A percentile compares a stretch with the other conserved stretches of the same genome.
These are phyloP conservation scores for Aspergillus japonicus DNA, from an alignment of 2,329 filamentous ascomycete species.

Conservation along the genomic window DNA sequence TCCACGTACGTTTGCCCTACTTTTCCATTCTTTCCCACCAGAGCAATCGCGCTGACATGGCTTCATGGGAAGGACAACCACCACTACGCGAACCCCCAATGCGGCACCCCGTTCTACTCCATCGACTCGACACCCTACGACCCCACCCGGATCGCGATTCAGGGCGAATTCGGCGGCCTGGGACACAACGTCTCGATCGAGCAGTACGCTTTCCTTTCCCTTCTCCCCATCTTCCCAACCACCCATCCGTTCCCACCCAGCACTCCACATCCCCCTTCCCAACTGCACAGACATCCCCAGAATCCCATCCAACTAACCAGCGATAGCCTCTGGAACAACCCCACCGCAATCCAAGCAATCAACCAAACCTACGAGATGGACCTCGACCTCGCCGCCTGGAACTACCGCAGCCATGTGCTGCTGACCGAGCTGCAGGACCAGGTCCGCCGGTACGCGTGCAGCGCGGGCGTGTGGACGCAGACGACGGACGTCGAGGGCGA, in stretches of 20 bases:
- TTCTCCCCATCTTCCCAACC: too few relatives aligned
- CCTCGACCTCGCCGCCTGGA: slow-evolving; percentile 59
- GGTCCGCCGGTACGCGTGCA: slow-evolving; percentile 59
- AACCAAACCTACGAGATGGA: slow-evolving; percentile 69
- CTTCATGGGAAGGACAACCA: slow-evolving; percentile 57
- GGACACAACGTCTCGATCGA: slow-evolving; percentile 64
- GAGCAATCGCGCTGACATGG: too few relatives aligned
- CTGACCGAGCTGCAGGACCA: slow-evolving; percentile 51
- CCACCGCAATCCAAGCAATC: slow-evolving; percentile 58
- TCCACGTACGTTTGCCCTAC: slow-evolving; percentile 34
- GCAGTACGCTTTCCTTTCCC: slow-evolving; percentile 46
- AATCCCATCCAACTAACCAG: too few relatives aligned
- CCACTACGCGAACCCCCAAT: slow-evolving; percentile 70
- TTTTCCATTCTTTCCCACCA: too few relatives aligned
- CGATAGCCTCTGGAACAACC: slow-evolving; percentile 64
- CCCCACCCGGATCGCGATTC: slow-evolving; percentile 61
- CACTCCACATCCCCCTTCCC: not conserved
- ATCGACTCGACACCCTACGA: slow-evolving; percentile 57
- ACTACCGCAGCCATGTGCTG: slow-evolving; percentile 61
- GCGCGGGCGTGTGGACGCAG: slow-evolving; percentile 69
- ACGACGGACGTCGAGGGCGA: slow-evolving; percentile 74
- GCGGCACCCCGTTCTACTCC: slow-evolving; percentile 68
- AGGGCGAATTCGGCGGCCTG: slow-evolving; percentile 70
- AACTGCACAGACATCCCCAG: too few relatives aligned
- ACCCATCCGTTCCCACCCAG: too few relatives aligned